Base-by-base conservation (phyloP, 2,329 filamentous ascomycete genomes). In the Metarhizium rileyi region DNA sequence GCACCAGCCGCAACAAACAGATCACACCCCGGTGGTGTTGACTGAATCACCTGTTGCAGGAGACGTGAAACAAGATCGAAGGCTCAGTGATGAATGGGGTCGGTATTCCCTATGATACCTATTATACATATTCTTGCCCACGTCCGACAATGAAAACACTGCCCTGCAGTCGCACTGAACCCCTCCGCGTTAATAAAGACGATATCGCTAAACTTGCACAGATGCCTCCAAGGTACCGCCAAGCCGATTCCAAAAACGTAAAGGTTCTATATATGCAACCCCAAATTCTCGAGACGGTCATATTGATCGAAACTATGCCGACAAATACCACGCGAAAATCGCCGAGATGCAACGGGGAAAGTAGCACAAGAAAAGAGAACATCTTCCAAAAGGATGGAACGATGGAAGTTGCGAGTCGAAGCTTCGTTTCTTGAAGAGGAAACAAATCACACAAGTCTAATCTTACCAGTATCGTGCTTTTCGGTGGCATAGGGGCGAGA, bases 211-310 rank as follows among this genome's bases (percentile, higher is more conserved):
- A 54, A 44, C 4, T 5, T 27, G 22, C 33, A 52, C 45, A 80
- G 81, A 86, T 64, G 82, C 82, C 4, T 74, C 77, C 56, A 85
- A 85, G 65, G 81, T 83, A 0, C 79, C 79, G 2, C 82, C 82
- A 9, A 81, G 76, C 54, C 78, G 79, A 44, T 85, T 86, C 68
- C 82, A 86, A 65, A 83, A 83, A 67, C 77, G 79, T 60, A 80
- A 83, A 66, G 82, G 82, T 49, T 84, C 78, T 61, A 83, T 85
- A 65, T 84, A 81, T 62, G 78, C 80, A 44, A 86, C 83, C 8
- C 81, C 79, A 2, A 70, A 70, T 58, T 83, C 78, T 23, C 76
- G 81, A 51, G 83, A 86, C 63, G 81, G 80, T 18, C 80, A 84
- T 60, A 69, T 84, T 47, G 76, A 80, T 58, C 72, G 70, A 51